Percentiles rank a stretch among this genome's conserved stretches.
Conservation (phyloP, 768 basidiomycete genomes). For the Mycena rosella region DNA sequence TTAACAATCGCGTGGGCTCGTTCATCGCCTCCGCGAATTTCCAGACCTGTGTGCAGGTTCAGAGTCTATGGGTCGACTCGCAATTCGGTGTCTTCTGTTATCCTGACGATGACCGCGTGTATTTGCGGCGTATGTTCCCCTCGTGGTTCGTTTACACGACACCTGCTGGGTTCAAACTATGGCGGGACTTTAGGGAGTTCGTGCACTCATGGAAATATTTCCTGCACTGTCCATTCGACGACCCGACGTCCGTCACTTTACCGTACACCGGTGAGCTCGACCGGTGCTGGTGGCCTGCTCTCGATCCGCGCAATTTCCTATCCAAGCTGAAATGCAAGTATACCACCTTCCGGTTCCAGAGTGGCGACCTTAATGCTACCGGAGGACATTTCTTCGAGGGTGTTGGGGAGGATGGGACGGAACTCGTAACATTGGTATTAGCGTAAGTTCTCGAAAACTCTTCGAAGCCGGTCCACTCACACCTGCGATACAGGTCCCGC, state of each 20-base stretch:
- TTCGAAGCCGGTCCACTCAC: neutral
- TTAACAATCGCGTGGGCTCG: conserved; percentile 24
- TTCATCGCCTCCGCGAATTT: conserved; percentile 47
- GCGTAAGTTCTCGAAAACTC: neutral
- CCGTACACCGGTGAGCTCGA: conserved; percentile 43
- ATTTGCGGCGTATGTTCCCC: conserved; percentile 41
- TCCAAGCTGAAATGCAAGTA: conserved; percentile 31
- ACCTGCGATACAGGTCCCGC: neutral
- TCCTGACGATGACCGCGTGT: conserved; percentile 2
- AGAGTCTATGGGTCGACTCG: conserved; percentile 46
- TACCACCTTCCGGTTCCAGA: conserved; percentile 8
- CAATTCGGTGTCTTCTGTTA: conserved; percentile 41
- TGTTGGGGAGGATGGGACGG: conserved; percentile 12
- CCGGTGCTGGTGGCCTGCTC: conserved; percentile 46
- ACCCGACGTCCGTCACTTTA: conserved; percentile 14
- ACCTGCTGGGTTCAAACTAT: conserved; percentile 21
- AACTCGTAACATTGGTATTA: conserved; percentile 3
- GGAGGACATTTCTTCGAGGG: conserved; percentile 12
- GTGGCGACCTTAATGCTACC: neutral
- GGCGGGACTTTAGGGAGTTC: conserved; percentile 41
- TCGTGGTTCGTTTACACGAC: conserved; percentile 39
- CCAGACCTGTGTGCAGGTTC: conserved; percentile 47
- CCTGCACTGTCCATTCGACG: conserved; percentile 33
- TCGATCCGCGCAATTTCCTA: conserved; percentile 43
- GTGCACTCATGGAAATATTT: conserved; percentile 44